Percentiles rank a stretch among this genome's conserved stretches.
phyloP scores from a whole-genome alignment of 1,284 basidiomycete species.

The Bjerkandera adusta region DNA sequence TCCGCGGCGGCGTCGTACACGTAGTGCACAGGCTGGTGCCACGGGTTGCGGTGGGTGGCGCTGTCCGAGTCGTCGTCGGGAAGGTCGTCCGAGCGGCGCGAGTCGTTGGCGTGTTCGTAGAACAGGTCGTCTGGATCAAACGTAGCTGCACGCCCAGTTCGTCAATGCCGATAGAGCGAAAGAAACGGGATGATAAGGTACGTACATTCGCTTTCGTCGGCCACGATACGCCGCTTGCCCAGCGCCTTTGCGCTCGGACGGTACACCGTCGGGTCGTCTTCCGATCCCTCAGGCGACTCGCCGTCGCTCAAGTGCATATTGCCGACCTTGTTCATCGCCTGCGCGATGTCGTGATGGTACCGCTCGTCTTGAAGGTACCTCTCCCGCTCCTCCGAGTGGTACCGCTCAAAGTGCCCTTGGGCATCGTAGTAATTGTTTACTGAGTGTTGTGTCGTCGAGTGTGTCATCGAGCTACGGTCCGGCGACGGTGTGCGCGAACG shows the following conservation, averaged over 20 bases:
- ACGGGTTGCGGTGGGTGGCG: slow-evolving; percentile 17
- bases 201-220: slow-evolving; percentile 43
- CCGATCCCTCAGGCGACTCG: slow-evolving; percentile 13
- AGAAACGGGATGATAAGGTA: slow-evolving; percentile 12
- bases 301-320: slow-evolving; percentile 11
- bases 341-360: slow-evolving; percentile 2
- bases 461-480: slow-evolving; percentile 28
- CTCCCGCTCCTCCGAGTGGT: too few relatives aligned
- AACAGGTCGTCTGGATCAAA: slow-evolving; percentile 46
- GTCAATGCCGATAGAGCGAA: background rate
- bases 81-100: slow-evolving; percentile 27
- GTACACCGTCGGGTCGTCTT: slow-evolving; percentile 30
- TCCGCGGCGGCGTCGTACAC: slow-evolving; percentile 83
- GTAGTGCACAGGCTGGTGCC: slow-evolving; percentile 56
- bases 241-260: slow-evolving; percentile 75
- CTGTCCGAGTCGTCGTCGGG: slow-evolving; percentile 27
- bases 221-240: slow-evolving; percentile 59
- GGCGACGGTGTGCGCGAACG: slow-evolving; percentile 56
- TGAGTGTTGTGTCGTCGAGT: slow-evolving; percentile 6
- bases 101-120: slow-evolving; percentile 34
- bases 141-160: slow-evolving; percentile 22
- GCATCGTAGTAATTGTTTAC: too few relatives aligned
- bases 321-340: slow-evolving; percentile 15
- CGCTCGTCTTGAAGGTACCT: background rate
- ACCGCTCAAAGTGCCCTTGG: too few relatives aligned